Conservation (phyloP, 2,329 filamentous ascomycete species). For the Cladosporium colombiae region DNA sequence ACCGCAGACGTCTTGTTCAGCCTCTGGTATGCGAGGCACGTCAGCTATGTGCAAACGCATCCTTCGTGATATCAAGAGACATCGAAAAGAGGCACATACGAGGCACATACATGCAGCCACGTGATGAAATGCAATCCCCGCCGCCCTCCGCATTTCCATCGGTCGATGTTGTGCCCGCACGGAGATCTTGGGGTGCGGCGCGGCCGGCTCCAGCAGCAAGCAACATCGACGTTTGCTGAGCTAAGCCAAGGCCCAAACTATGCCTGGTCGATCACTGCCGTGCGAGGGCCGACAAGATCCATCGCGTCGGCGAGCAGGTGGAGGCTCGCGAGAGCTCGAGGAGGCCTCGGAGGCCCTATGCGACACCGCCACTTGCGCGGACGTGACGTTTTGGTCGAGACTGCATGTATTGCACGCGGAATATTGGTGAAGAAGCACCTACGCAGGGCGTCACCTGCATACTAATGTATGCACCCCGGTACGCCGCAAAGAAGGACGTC, state of each 20-base stretch:
- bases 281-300: constrained; percentile 8
- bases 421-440: background rate
- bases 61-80: background rate
- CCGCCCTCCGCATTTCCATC: constrained; percentile 11
- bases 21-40: background rate
- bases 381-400: background rate
- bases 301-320: background rate
- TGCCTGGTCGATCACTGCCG: constrained; percentile 13
- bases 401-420: background rate
- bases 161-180: constrained; percentile 15
- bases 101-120: background rate
- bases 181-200: constrained; percentile 15
- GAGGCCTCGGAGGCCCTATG: background rate
- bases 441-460: background rate
- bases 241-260: constrained; percentile 15
- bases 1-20: background rate
- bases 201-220: constrained; percentile 2
- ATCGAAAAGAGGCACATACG: background rate
- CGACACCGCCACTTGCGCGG: constrained; percentile 11
- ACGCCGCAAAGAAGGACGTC: constrained; percentile 3
- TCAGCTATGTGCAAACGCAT: background rate
- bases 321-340: constrained; percentile 1
- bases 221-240: constrained; percentile 4
- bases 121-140: background rate
- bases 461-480: background rate